These are phyloP conservation scores for Fonsecaea pedrosoi DNA, from an alignment of 2,329 filamentous ascomycete species.

Conservation along the genomic window DNA sequence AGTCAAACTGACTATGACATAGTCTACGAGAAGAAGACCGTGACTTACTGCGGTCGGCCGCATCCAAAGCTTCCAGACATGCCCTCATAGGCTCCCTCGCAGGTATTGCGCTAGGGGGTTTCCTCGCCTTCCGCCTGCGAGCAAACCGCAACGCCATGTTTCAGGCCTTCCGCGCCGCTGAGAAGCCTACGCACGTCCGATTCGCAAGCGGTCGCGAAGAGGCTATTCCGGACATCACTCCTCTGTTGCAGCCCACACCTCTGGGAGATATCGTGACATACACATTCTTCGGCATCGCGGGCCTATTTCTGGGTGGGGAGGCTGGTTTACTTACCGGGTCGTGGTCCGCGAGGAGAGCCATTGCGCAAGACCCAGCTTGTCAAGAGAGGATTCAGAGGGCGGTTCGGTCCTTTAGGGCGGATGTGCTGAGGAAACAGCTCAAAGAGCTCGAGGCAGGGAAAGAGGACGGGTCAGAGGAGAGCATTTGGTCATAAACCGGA, in stretches of 20 bases:
- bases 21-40: slow-evolving; percentile 65
- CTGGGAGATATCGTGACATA: slow-evolving; percentile 68
- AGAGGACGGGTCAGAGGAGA: slow-evolving; percentile 38
- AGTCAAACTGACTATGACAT: slow-evolving; percentile 35
- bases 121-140: slow-evolving; percentile 64
- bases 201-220: slow-evolving; percentile 69
- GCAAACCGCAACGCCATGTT: slow-evolving; percentile 65
- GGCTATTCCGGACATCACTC: slow-evolving; percentile 66
- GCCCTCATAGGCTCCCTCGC: slow-evolving; percentile 65
- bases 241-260: slow-evolving; percentile 62
- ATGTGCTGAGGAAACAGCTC: slow-evolving; percentile 67
- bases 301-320: slow-evolving; percentile 70
- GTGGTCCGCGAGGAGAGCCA: slow-evolving; percentile 59
- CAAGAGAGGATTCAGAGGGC: slow-evolving; percentile 66
- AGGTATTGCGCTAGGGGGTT: slow-evolving; percentile 66
- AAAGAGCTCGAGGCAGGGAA: slow-evolving; percentile 58
- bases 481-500: slow-evolving; percentile 21
- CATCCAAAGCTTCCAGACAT: slow-evolving; percentile 61
- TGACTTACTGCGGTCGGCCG: slow-evolving; percentile 62
- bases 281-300: slow-evolving; percentile 66
- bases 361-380: slow-evolving; percentile 62
- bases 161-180: slow-evolving; percentile 64
- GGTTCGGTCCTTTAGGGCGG: slow-evolving; percentile 67
- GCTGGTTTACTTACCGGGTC: slow-evolving; percentile 64
- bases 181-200: slow-evolving; percentile 67